These are phyloP conservation scores for Hypoxylon sp. DNA, from an alignment of 2,329 filamentous ascomycete species.

Conservation along the genomic window DNA sequence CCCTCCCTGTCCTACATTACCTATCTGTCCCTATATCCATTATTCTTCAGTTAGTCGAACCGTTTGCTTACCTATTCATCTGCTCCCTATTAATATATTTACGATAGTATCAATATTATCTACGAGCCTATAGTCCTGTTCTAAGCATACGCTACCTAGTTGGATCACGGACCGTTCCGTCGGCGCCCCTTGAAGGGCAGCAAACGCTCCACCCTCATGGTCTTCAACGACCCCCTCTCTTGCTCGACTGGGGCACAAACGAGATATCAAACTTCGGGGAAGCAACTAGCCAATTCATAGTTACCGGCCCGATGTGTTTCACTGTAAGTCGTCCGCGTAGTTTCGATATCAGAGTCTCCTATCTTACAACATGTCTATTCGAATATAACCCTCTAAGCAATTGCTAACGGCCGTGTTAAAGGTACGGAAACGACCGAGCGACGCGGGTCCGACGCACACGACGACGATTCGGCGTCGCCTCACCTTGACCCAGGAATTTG, in stretches of 20 bases:
- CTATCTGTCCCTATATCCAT: conserved; percentile 11
- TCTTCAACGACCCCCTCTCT: conserved; percentile 26
- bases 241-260: conserved; percentile 36
- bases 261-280: conserved; percentile 12
- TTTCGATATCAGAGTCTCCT: conserved; percentile 3
- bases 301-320: conserved; percentile 44
- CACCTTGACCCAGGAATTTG: conserved; percentile 50
- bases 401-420: conserved; percentile 40
- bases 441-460: conserved; percentile 33
- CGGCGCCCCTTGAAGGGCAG: conserved; percentile 17
- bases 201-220: conserved; percentile 33
- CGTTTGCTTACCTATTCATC: conserved; percentile 2
- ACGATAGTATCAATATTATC: background rate
- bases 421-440: conserved; percentile 44
- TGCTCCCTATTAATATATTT: conserved; percentile 1
- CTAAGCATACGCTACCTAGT: conserved; percentile 13
- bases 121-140: conserved; percentile 14
- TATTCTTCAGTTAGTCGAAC: conserved; percentile 5
- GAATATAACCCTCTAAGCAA: background rate
- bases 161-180: conserved; percentile 12
- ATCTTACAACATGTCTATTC: conserved; percentile 3
- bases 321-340: conserved; percentile 37
- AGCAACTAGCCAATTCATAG: conserved; percentile 5
- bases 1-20: conserved; percentile 11
- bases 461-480: conserved; percentile 49